Evolutionary conservation across 805 yeast species (phyloP).

Genomic region (Candida vaughaniae): DNA sequence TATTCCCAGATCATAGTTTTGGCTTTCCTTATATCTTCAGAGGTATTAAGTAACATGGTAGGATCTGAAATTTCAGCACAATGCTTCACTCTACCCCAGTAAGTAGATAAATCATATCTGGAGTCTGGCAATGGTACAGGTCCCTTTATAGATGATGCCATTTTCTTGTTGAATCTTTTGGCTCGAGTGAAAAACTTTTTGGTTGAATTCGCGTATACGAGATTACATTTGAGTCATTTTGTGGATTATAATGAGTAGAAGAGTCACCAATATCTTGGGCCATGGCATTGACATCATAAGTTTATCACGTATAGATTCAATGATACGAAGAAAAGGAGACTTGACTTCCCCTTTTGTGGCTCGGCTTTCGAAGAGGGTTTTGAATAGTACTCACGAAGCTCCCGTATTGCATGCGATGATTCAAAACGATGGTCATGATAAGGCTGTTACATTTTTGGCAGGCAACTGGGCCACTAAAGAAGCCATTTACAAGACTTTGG

Average conservation of each 20-base stretch:
- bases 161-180: too few relatives aligned
- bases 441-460: constrained; percentile 42
- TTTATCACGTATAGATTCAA: constrained; percentile 42
- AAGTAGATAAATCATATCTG: constrained; percentile 73
- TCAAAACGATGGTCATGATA: constrained; percentile 16
- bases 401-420: constrained; percentile 24
- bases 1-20: constrained; percentile 66
- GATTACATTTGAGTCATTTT: constrained; percentile 1
- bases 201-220: not conserved
- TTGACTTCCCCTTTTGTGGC: constrained; percentile 8
- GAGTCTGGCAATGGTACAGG: constrained; percentile 78
- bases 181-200: not conserved
- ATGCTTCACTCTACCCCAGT: constrained; percentile 93
- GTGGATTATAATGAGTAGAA: not conserved
- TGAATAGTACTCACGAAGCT: constrained; percentile 44
- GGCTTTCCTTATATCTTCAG: constrained; percentile 61
- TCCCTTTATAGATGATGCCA: constrained; percentile 91
- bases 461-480: constrained; percentile 74
- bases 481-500: constrained; percentile 65
- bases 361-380: constrained; percentile 46
- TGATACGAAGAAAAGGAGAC: constrained; percentile 31
- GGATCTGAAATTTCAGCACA: constrained; percentile 95
- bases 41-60: constrained; percentile 73
- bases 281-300: constrained; percentile 59
- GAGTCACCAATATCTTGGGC: constrained; percentile 30